These are phyloP conservation scores for Rheum nobile DNA, from an alignment of 148 eudicot genomes.

Conservation along the genomic window DNA sequence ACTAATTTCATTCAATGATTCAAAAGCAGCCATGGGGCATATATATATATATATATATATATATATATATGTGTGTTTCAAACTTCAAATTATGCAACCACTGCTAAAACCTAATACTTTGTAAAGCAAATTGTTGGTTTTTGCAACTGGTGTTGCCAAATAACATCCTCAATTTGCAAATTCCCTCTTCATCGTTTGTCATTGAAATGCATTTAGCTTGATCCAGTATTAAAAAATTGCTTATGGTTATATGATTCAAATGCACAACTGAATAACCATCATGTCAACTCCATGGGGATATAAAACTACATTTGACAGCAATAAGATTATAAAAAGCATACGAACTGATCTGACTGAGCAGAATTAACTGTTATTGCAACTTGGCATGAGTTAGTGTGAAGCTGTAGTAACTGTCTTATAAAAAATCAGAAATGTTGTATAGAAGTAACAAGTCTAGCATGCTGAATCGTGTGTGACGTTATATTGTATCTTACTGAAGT, in stretches of 20 bases:
- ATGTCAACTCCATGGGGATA: not conserved
- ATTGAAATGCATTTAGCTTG: not conserved
- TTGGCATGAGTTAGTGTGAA: no score
- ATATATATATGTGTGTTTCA: no score
- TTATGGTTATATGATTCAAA: not conserved
- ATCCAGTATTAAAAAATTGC: not conserved
- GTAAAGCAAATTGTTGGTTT: not conserved
- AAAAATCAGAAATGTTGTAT: no score
- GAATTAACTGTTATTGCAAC: no score
- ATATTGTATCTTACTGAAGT: no score
- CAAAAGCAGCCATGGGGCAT: not conserved
- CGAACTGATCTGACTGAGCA: no score
- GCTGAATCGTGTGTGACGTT: no score
- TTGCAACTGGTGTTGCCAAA: not conserved
- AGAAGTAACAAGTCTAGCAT: no score
- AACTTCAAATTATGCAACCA: constrained; percentile 4
- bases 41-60: no score
- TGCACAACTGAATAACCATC: not conserved
- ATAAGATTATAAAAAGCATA: no score
- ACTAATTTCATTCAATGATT: not conserved
- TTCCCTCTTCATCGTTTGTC: not conserved
- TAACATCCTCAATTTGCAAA: not conserved
- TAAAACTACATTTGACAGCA: no score
- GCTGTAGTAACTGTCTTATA: no score
- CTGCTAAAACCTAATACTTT: not conserved